Evolutionary conservation across 257 asterid species (phyloP).

Genomic region (Gentiana straminea): DNA sequence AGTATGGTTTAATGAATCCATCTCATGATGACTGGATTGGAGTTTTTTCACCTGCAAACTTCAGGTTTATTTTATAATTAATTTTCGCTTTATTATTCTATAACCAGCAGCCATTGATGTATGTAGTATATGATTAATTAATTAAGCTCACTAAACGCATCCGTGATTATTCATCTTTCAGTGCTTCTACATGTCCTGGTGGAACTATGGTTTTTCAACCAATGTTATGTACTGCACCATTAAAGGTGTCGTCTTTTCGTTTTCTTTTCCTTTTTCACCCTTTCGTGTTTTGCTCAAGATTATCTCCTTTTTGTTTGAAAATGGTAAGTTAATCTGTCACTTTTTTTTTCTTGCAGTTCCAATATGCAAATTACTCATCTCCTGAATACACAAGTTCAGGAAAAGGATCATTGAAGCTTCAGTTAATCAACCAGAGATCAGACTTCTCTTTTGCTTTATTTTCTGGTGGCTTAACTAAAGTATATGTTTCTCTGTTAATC

Average conservation of each 20-base stretch:
- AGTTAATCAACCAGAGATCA: slow-evolving; percentile 69
- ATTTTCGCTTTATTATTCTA: not conserved
- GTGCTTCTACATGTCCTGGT: slow-evolving; percentile 54
- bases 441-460: slow-evolving; percentile 61
- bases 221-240: slow-evolving; percentile 65
- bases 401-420: slow-evolving; percentile 65
- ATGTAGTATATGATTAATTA: not conserved
- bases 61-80: slow-evolving; percentile 36
- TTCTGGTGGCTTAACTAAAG: slow-evolving; percentile 66
- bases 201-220: slow-evolving; percentile 57
- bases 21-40: slow-evolving; percentile 73
- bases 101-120: not conserved
- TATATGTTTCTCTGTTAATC: slow-evolving; percentile 5
- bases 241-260: slow-evolving; percentile 39
- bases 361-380: slow-evolving; percentile 53
- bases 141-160: not conserved
- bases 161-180: slow-evolving; percentile 15
- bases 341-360: slow-evolving; percentile 41
- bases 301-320: not conserved
- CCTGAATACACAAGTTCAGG: slow-evolving; percentile 43
- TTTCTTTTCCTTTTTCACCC: not conserved
- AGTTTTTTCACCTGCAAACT: slow-evolving; percentile 79
- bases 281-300: not conserved
- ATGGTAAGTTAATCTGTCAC: too few species aligned
- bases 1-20: slow-evolving; percentile 40